Evolutionary conservation across 2,329 filamentous ascomycete genomes (phyloP).

Genomic region (Colletotrichum eleusines): DNA sequence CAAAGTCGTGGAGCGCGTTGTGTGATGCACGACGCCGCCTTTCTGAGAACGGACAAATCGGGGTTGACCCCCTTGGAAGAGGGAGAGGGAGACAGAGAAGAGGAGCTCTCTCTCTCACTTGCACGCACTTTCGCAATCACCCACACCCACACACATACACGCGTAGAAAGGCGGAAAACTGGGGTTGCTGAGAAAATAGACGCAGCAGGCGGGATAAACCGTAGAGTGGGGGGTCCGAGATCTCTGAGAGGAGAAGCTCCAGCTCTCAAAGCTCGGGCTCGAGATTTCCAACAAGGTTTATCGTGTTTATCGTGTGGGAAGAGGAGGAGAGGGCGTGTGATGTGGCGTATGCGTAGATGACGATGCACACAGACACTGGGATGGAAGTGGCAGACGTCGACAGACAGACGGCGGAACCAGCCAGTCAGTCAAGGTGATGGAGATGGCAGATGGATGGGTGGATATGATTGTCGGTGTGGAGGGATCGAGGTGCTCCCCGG

Average conservation of each 20-base stretch:
- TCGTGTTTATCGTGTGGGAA: constrained; percentile 10
- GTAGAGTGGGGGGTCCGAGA: constrained; percentile 36
- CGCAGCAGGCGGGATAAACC: constrained; percentile 3
- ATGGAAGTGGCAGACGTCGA: constrained; percentile 15
- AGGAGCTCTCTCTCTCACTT: background rate
- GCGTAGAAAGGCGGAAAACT: background rate
- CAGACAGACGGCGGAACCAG: background rate
- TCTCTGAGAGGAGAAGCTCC: constrained; percentile 24
- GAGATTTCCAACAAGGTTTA: constrained; percentile 24
- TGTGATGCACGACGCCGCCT: constrained; percentile 2
- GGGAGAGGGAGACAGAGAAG: background rate
- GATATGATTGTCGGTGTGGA: background rate
- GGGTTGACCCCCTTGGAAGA: background rate
- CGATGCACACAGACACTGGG: constrained; percentile 23
- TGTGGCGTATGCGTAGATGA: constrained; percentile 4
- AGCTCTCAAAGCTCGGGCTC: constrained; percentile 21
- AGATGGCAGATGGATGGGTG: background rate
- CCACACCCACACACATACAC: background rate
- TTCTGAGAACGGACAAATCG: constrained; percentile 26
- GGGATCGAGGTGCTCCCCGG: background rate
- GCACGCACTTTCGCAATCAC: background rate
- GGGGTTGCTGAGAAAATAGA: background rate
- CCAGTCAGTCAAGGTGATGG: constrained; percentile 17
- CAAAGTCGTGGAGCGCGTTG: background rate
- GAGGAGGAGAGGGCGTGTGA: background rate